Percentiles rank a stretch among this genome's conserved stretches.
Evolutionary conservation across 2,329 filamentous ascomycete species (phyloP).

Genomic region (Ceratocystis variospora): DNA sequence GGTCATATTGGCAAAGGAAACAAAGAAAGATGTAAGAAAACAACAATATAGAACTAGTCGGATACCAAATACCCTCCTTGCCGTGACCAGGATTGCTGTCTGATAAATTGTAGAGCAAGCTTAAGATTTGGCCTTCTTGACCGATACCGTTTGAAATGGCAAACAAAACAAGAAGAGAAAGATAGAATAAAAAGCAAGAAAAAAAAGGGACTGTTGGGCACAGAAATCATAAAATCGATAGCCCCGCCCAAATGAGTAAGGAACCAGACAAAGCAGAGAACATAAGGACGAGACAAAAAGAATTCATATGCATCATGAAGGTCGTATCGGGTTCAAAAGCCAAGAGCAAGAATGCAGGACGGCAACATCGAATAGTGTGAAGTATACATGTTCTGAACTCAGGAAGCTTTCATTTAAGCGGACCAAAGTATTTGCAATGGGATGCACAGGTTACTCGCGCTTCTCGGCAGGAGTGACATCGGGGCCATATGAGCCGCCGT

Average conservation of each 20-base stretch:
- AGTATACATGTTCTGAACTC: conserved; percentile 1
- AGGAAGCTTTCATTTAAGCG: conserved; percentile 9
- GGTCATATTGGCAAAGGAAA: not conserved
- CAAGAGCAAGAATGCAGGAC: not conserved
- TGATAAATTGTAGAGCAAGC: not conserved
- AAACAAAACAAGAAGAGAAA: not conserved
- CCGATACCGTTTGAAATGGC: not conserved
- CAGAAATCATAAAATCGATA: not conserved
- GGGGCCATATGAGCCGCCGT: conserved; percentile 40
- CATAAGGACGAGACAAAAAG: conserved; percentile 3
- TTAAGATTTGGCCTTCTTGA: not conserved
- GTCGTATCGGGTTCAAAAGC: not conserved
- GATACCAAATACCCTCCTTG: not conserved
- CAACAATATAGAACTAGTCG: not conserved
- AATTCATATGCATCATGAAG: conserved; percentile 6
- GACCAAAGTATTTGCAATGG: not conserved
- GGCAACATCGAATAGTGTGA: not conserved
- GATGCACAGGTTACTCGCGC: conserved; percentile 25
- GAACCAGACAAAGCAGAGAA: not conserved
- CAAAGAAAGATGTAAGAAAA: not conserved
- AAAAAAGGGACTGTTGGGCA: not conserved
- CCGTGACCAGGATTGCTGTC: not conserved
- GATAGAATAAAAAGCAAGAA: not conserved
- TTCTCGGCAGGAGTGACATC: conserved; percentile 41
- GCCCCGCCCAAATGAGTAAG: not conserved